Evolutionary conservation across 306 rosid species (phyloP).

Genomic region (Lathyrus sativus): DNA sequence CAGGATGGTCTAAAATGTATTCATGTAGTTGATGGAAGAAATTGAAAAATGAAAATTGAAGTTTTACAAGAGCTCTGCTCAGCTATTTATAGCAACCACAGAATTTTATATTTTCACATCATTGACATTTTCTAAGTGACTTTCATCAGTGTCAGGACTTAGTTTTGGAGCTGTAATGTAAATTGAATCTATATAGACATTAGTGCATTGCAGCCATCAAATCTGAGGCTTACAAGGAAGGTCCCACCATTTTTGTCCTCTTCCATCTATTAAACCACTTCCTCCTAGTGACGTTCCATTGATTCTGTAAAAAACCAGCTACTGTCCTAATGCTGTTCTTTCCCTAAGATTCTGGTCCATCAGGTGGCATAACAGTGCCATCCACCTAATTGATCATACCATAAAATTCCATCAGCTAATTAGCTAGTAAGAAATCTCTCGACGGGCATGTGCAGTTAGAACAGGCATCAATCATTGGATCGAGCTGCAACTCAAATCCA

Average conservation of each 20-base stretch:
- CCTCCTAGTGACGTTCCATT: conserved; percentile 70
- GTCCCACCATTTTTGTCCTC: too few species aligned
- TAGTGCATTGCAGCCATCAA: conserved; percentile 67
- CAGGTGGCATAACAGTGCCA: conserved; percentile 83
- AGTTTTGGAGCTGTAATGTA: conserved; percentile 67
- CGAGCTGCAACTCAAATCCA: too few species aligned
- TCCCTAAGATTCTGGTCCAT: conserved; percentile 92
- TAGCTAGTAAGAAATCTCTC: too few species aligned
- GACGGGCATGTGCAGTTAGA: too few species aligned
- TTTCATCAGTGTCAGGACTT: conserved; percentile 95
- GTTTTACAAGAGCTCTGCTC: too few species aligned
- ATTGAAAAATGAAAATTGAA: too few species aligned
- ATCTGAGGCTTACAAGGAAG: conserved; percentile 94
- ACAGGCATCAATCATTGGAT: too few species aligned
- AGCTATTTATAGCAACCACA: conserved; percentile 29
- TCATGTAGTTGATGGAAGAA: too few species aligned
- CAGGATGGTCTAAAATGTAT: too few species aligned
- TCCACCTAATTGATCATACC: conserved; percentile 56
- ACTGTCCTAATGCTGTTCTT: conserved; percentile 61
- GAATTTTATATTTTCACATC: conserved; percentile 75
- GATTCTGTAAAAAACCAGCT: conserved; percentile 83
- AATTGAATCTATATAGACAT: conserved; percentile 72
- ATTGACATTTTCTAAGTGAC: conserved; percentile 81
- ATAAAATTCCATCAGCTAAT: conserved; percentile 15
- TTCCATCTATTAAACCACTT: conserved; percentile 76